Conservation (phyloP, 371 early-diverging fungal species). For the Actinomortierella ambigua region DNA sequence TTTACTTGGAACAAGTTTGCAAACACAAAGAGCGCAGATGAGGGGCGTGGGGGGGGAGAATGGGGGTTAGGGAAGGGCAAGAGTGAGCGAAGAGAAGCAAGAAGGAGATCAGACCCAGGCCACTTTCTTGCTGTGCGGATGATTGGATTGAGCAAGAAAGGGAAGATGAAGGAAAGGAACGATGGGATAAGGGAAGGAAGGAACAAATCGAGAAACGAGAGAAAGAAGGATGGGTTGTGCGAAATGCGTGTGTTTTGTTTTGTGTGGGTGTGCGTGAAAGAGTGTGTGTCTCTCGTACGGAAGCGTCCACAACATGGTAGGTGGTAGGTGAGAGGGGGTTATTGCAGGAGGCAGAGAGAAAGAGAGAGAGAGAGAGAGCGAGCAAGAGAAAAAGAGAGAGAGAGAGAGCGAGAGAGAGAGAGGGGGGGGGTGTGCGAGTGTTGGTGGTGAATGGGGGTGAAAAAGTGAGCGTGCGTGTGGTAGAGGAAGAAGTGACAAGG, state of each 20-base stretch:
- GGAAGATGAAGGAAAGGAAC: not conserved
- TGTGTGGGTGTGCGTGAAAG: no score
- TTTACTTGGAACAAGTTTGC: no score
- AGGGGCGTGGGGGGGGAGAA: no score
- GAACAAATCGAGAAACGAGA: not conserved
- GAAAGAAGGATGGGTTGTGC: not conserved
- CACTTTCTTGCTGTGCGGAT: no score
- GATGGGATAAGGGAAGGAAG: not conserved
- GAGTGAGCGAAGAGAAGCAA: not conserved
- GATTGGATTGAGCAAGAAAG: no score
- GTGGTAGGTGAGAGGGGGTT: no score
- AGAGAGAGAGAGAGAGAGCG: conserved; percentile 6
- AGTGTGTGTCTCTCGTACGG: no score
- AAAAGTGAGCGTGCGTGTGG: conserved; percentile 16
- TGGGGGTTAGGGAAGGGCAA: no score
- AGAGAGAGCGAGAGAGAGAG: conserved; percentile 11
- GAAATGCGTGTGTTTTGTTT: no score
- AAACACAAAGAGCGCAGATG: no score
- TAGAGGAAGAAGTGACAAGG: conserved; percentile 12
- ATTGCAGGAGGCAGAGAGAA: conserved; percentile 1
- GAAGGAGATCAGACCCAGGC: not conserved
- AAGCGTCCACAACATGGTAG: no score
- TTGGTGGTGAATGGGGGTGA: conserved; percentile 5
- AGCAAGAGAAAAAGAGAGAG: conserved; percentile 2
- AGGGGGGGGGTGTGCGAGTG: conserved; percentile 10